Evolutionary conservation across 2,329 filamentous ascomycete species (phyloP), one percentile per base, ranked within the genome.

Genomic region (Phialocephala subalpina): DNA sequence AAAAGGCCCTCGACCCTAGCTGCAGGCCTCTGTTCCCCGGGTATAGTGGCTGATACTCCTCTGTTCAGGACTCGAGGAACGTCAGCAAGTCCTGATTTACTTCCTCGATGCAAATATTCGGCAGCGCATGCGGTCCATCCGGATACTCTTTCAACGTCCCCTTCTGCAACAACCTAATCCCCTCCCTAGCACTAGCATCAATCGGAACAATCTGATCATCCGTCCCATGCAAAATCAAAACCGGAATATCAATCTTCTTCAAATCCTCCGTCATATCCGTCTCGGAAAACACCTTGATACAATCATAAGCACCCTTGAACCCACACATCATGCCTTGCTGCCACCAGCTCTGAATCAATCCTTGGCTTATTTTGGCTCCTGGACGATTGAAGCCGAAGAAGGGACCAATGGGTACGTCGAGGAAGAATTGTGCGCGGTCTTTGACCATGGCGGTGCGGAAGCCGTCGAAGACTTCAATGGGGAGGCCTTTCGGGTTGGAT

Each of bases 141-240:
- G 69, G 68, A 61, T 80, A 81, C n/a, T 79, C 73, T 73, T 80
- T 81, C 25, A 81, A 67, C 47, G 67, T 78, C 0, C 76, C 78
- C 47, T 79, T 72, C 36, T 76, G 75, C 63, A 80, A 62, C 45
- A 81, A 69, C 70, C 79, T 78, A 9, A 76, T 69, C 4, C 75
- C 72, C 65, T 75, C 76, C 3, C 67, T 18, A 1, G 75, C 78
- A 52, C 75, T 62, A 14, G 70, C 73, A 36, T 72, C 63, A 62
- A 81, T 75, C 18, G 79, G 80, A 36, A 80, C 79, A 36, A 81
- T 69, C 67, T 81, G 79, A 65, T 81, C 80, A 70, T 80, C 79
- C 45, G 78, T 75, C 0, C 80, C 80, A 72, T 81, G 80, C 2
- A 81, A 69, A 45, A 80, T 64, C 53, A 81, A 67, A 2, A 79